Evolutionary conservation across 768 basidiomycete species (phyloP), one percentile per base, ranked within the genome.

Genomic region (Tephrocybe sp.): DNA sequence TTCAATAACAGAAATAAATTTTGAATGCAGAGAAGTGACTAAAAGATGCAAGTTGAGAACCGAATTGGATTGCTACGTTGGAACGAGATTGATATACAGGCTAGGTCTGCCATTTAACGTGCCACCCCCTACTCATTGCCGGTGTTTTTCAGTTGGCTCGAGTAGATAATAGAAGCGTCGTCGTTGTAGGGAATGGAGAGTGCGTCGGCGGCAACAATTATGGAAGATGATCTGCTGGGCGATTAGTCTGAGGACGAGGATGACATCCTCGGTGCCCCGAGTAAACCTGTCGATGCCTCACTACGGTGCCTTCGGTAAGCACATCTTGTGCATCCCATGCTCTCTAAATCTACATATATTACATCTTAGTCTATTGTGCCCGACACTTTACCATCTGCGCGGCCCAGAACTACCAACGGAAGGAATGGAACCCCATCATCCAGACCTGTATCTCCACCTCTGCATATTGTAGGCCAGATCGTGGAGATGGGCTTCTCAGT

Each of bases 401-500:
- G 54, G 7, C 53, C 32, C 41, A 62, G 49, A 36, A 39, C 24
- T 49, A n/a, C n/a, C n/a, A 38, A 12, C 32, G 36, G 16, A 51
- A 43, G 32, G 25, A 49, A 47, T 22, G 52, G 24, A 26, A 35
- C 45, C 47, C 52, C 64, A 28, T 26, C 53, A 26, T 57, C 64
- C 28, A 52, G 70, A 30, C 51, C 63, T 19, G 35, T 67, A n/a
- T 72, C 74, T 0, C 73, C 71, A 13, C 96, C 95, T 1, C 96
- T 94, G 0, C 96, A 98, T 61, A 75, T 98, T 45, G 69, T 93
- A 1, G 94, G 96, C 0, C 89, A 92, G 63, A 80, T 98, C 25
- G 88, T 97, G 25, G 92, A 95, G 68, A 97, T 98, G 93, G 96
- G 95, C 4, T 98, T 97, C 70, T 82, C 90, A 0, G 75, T 87